Conservation (phyloP, 768 basidiomycete genomes). For the Flagelloscypha sp. region DNA sequence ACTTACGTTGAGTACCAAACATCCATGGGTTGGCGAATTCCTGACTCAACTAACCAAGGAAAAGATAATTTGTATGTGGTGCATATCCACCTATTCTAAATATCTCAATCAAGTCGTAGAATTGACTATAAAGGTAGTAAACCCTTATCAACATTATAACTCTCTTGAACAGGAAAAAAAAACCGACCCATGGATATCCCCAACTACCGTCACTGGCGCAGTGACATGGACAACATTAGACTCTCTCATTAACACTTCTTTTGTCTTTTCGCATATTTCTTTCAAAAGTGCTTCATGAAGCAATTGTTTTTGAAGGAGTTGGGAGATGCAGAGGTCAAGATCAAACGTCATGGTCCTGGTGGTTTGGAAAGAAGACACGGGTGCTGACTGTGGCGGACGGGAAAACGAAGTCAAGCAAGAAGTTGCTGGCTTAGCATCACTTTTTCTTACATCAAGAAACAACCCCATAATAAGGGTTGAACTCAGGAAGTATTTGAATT, state of each 20-base stretch:
- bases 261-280: slow-evolving; percentile 99
- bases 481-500: no score
- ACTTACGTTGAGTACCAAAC: not conserved
- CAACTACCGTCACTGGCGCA: slow-evolving; percentile 96
- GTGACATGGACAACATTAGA: slow-evolving; percentile 97
- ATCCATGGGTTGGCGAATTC: not conserved
- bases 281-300: slow-evolving; percentile 89
- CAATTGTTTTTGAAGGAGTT: slow-evolving; percentile 85
- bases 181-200: slow-evolving; percentile 96
- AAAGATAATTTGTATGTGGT: slow-evolving; percentile 96
- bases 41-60: slow-evolving; percentile 70
- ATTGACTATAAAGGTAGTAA: slow-evolving; percentile 77
- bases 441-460: no score
- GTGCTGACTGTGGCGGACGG: no score
- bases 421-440: no score
- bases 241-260: slow-evolving; percentile 98
- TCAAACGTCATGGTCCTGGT: no score
- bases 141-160: no score
- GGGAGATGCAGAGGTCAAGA: slow-evolving; percentile 92
- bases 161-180: slow-evolving; percentile 11
- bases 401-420: no score
- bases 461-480: no score
- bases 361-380: slow-evolving; percentile 26
- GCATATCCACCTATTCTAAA: slow-evolving; percentile 98
- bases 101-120: slow-evolving; percentile 98